These are phyloP conservation scores for Cercospora nicotianae DNA, from an alignment of 2,329 filamentous ascomycete species.

Conservation along the genomic window DNA sequence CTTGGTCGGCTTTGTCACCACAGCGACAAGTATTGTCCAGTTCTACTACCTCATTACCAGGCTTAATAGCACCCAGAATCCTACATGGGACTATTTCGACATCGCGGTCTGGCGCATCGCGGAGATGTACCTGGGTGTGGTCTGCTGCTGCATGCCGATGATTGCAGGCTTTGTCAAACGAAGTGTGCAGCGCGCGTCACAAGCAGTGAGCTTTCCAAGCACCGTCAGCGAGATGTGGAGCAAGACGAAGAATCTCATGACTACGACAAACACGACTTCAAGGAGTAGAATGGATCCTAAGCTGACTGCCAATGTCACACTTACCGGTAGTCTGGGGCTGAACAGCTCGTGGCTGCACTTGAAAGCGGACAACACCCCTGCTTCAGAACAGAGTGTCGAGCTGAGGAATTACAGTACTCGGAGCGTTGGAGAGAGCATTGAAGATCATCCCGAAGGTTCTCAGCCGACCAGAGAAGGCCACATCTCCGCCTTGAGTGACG, in stretches of 20 bases:
- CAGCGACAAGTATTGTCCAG: constrained; percentile 17
- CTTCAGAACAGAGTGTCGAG: neutral
- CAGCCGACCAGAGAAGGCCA: neutral
- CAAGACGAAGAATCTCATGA: neutral
- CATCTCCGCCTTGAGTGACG: neutral
- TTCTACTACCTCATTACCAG: constrained; percentile 19
- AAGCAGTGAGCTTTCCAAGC: neutral
- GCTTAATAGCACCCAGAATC: constrained; percentile 13
- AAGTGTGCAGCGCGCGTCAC: neutral
- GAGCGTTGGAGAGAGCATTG: neutral
- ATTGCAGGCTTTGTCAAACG: constrained; percentile 19
- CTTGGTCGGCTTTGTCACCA: constrained; percentile 22
- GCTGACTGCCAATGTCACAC: neutral
- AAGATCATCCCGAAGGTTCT: neutral
- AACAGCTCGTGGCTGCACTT: neutral
- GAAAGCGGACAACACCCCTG: neutral
- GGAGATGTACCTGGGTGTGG: constrained; percentile 23
- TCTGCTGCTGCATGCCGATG: constrained; percentile 29
- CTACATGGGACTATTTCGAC: constrained; percentile 27
- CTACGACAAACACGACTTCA: neutral
- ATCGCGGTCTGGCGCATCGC: constrained; percentile 27
- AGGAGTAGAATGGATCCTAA: neutral
- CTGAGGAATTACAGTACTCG: neutral
- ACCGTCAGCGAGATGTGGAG: constrained; percentile 1
- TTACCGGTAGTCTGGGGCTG: neutral